Evolutionary conservation across 257 asterid species (phyloP), one percentile per base, ranked within the genome.

Genomic region (Echium plantagineum): DNA sequence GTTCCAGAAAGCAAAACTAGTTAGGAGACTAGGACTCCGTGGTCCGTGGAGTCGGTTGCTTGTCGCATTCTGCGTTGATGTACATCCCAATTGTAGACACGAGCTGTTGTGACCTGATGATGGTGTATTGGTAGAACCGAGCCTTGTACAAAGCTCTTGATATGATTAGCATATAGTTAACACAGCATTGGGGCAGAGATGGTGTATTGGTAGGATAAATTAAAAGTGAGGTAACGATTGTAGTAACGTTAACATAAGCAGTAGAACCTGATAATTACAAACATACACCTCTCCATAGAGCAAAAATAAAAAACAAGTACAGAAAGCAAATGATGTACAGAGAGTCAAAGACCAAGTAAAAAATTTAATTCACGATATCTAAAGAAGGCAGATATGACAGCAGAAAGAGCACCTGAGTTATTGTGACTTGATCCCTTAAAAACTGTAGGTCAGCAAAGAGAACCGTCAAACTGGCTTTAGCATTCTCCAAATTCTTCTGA

Each of bases 71-170:
- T 83, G 21, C 95, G 87, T 69, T 87, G 96, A 73, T 87, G 91
- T 46, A 90, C 95, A 30, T 90, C 97, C 96, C 96, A 85, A 72
- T 90, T 90, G 71, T 90, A 90, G 53, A 87, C 85, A 7, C 97
- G 91, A 58, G 97, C 95, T 58, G 79, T 81, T 1, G 94, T 90
- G 26, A 90, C 97, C 97, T 91, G 82, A 64, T 60, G 69, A n/a
- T n/a, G n/a, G n/a, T n/a, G n/a, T n/a, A n/a, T n/a, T n/a, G n/a
- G n/a, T n/a, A n/a, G 32, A 28, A 28, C 6, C 32, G 7, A 28
- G 32, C 5, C 32, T 28, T 28, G 32, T 28, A 28, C 32, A 28
- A 2, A 28, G 5, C 32, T 28, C 32, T 28, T 28, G 32, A 28
- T 28, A 28, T 28, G 32, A 28, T 4, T 28, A 52, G 21, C 9